Evolutionary conservation across 306 rosid species (phyloP).

Genomic region (Delonix regia): DNA sequence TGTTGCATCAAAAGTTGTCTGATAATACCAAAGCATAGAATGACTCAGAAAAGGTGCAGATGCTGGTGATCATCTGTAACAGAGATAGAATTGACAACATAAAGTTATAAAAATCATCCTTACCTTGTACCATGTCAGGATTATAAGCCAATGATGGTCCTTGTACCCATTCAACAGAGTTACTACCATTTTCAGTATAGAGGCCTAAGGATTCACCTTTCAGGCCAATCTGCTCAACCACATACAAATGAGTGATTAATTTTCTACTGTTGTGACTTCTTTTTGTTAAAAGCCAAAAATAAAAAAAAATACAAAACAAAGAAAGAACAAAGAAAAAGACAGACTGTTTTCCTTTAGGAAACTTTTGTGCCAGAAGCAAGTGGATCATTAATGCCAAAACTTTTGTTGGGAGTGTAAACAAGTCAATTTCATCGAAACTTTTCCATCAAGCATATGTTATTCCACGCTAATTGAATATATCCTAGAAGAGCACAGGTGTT

Average conservation of each 20-base stretch:
- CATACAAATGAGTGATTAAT: slow-evolving; percentile 24
- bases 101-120: background rate
- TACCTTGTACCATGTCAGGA: slow-evolving; percentile 85
- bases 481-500: background rate
- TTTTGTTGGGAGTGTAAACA: background rate
- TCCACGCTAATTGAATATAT: background rate
- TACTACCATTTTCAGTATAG: slow-evolving; percentile 55
- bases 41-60: slow-evolving; percentile 14
- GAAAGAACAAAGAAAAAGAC: slow-evolving; percentile 21
- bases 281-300: too few species aligned
- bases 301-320: too few species aligned
- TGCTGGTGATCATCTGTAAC: background rate
- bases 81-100: background rate
- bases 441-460: background rate
- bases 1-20: slow-evolving; percentile 68
- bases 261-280: background rate
- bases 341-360: slow-evolving; percentile 1
- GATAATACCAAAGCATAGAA: slow-evolving; percentile 32
- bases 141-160: slow-evolving; percentile 43
- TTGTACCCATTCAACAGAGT: slow-evolving; percentile 61
- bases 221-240: slow-evolving; percentile 70
- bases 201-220: slow-evolving; percentile 75
- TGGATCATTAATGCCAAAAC: background rate
- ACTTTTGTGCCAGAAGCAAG: slow-evolving; percentile 1
- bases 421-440: background rate